Conservation (phyloP, 2,329 filamentous ascomycete genomes). For the Aspergillus costaricaensis region DNA sequence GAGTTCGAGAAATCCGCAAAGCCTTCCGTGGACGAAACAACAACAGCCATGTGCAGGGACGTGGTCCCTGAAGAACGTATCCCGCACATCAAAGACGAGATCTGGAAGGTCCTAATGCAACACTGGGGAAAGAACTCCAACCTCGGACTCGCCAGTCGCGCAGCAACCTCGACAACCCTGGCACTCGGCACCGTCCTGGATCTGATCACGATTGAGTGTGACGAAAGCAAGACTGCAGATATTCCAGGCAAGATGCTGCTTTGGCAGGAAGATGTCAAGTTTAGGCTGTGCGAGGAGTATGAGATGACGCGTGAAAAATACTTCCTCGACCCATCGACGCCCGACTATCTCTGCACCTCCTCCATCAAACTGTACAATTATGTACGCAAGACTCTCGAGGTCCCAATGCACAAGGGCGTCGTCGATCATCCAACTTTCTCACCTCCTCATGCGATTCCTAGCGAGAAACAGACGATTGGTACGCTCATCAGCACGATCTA, state of each 20-base stretch:
- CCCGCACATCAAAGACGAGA: not conserved
- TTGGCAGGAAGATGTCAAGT: slow-evolving; percentile 8
- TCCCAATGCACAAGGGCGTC: slow-evolving; percentile 37
- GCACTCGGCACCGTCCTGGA: slow-evolving; percentile 11
- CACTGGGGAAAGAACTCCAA: slow-evolving; percentile 20
- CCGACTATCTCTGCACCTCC: slow-evolving; percentile 31
- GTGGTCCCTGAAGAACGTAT: not conserved
- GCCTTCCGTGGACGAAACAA: slow-evolving; percentile 10
- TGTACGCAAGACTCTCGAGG: slow-evolving; percentile 36
- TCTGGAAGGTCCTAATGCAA: slow-evolving; percentile 21
- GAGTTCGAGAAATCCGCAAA: slow-evolving; percentile 18
- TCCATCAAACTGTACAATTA: slow-evolving; percentile 38
- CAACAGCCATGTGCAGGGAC: not conserved
- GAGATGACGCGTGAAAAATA: slow-evolving; percentile 17
- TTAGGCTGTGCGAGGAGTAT: slow-evolving; percentile 12
- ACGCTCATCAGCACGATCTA: slow-evolving; percentile 30
- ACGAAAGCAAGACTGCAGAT: not conserved
- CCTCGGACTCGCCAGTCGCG: slow-evolving; percentile 17
- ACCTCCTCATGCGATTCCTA: not conserved
- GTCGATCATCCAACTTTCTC: slow-evolving; percentile 31
- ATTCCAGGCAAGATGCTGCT: not conserved
- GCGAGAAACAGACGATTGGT: slow-evolving; percentile 23
- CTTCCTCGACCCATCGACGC: slow-evolving; percentile 16
- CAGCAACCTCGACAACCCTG: slow-evolving; percentile 1
- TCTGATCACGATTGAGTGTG: not conserved